Conservation (phyloP, 2,329 filamentous ascomycete genomes). For the Lecanicillium sp. region DNA sequence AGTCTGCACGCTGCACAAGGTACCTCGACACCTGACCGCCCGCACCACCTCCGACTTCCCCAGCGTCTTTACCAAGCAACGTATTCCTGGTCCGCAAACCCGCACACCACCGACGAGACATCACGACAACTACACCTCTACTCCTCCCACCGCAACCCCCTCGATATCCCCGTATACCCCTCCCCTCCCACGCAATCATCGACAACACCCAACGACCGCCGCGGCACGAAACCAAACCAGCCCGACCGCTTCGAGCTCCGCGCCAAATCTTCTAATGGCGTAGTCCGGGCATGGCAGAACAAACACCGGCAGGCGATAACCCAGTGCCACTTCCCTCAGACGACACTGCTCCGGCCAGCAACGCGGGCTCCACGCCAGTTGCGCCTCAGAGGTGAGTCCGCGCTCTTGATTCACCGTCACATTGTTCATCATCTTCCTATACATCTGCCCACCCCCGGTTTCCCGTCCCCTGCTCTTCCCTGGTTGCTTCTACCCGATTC, state of each 20-base stretch:
- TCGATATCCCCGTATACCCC: conserved; percentile 10
- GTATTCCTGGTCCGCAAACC: conserved; percentile 1
- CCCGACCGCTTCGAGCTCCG: conserved; percentile 18
- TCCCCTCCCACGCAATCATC: conserved; percentile 17
- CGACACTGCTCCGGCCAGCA: conserved; percentile 22
- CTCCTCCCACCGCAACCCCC: conserved; percentile 1
- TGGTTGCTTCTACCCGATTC: background rate
- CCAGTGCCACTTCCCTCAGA: conserved; percentile 45
- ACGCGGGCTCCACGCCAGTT: conserved; percentile 17
- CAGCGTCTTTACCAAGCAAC: background rate
- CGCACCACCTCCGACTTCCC: background rate
- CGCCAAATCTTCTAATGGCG: conserved; percentile 52
- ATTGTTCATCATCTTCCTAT: background rate
- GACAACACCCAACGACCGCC: background rate
- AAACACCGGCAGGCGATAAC: conserved; percentile 51
- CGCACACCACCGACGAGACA: conserved; percentile 5
- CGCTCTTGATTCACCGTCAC: background rate
- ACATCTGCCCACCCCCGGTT: too few relatives aligned
- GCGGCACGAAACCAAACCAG: background rate
- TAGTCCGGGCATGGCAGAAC: conserved; percentile 62
- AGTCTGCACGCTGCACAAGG: background rate
- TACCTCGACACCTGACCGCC: conserved; percentile 8
- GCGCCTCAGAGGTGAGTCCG: conserved; percentile 16
- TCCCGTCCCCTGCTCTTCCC: background rate
- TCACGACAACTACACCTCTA: background rate